Evolutionary conservation across 768 basidiomycete genomes (phyloP), one percentile per base, ranked within the genome.

Genomic region (Naganishia vaughanmartiniae): DNA sequence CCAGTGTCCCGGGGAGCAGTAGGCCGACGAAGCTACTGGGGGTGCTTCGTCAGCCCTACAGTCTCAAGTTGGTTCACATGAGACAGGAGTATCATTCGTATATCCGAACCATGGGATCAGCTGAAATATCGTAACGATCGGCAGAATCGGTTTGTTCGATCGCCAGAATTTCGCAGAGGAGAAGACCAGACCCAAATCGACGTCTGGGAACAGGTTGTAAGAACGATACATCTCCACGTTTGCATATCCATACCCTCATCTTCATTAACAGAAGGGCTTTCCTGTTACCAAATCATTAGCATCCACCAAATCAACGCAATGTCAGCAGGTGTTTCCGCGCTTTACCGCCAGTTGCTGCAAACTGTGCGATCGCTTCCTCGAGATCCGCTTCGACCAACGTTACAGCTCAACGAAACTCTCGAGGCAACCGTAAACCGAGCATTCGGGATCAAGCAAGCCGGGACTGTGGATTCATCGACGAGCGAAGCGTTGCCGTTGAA

Each of bases 331-430:
- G 58, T 72, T 14, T 58, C 71, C 24, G 30, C 53, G 15, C 51
- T 69, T 26, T 72, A 72, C 36, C 24, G 69, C n/a, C 73, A 70
- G 15, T 72, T 81, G 19, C 65, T 75, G 68, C 70, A 75, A 39
- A 68, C 78, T 39, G 66, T 75, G 58, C 72, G 74, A 66, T 72
- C 77, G n/a, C 67, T 81, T 28, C 78, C 80, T 21, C 57, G 74
- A 30, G 76, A 77, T 19, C 78, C 80, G 12, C 63, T 79, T 28
- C 72, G 74, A 31, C 76, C 72, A 54, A 63, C 72, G 17, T 72
- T 75, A 5, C 80, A 81, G 70, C 72, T 81, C 2, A 74, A 74
- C 9, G 73, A 76, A 24, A 77, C 80, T 4, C 65, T 81, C 24
- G 76, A 78, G 60, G 51, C 66, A 7, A 75, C 78, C 42, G 71